phyloP scores from a whole-genome alignment of 768 basidiomycete species.

The Crucibulum laeve region DNA sequence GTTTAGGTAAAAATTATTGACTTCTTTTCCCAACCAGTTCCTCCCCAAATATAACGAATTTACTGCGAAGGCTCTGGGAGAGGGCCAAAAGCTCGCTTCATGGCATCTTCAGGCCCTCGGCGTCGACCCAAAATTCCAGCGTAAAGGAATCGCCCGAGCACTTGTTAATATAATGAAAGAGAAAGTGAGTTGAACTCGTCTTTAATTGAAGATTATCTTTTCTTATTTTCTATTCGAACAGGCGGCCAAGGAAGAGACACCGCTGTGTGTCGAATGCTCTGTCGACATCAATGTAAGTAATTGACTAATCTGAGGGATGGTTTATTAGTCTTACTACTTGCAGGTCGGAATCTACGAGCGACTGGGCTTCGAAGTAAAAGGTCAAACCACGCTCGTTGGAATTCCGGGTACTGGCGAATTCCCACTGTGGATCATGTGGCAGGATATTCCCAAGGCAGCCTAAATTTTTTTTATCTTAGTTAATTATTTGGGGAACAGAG shows the following conservation, averaged over 20 bases:
- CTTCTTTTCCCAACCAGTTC: neutral
- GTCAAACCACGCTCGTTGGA: neutral
- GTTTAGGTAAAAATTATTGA: neutral
- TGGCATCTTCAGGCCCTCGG: conserved; percentile 10
- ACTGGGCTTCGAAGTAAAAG: neutral
- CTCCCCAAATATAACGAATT: conserved; percentile 1
- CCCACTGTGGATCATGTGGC: neutral
- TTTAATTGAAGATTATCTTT: neutral
- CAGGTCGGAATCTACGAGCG: neutral
- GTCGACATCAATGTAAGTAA: neutral
- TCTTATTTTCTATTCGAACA: neutral
- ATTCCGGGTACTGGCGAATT: neutral
- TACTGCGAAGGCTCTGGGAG: conserved; percentile 1
- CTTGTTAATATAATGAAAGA: conserved; percentile 5
- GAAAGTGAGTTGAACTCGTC: conserved; percentile 1
- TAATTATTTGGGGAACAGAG: too few species aligned
- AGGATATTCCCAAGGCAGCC: neutral
- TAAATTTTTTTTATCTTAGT: too few species aligned
- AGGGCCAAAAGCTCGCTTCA: conserved; percentile 2
- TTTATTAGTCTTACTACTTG: too few species aligned
- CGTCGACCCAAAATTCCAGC: conserved; percentile 10
- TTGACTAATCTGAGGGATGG: too few species aligned
- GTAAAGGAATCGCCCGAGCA: conserved; percentile 7
- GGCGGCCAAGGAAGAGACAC: neutral
- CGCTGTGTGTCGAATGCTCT: neutral